These are phyloP conservation scores for Haematococcus lacustris DNA, from an alignment of 139 green algal species.

Conservation along the genomic window DNA sequence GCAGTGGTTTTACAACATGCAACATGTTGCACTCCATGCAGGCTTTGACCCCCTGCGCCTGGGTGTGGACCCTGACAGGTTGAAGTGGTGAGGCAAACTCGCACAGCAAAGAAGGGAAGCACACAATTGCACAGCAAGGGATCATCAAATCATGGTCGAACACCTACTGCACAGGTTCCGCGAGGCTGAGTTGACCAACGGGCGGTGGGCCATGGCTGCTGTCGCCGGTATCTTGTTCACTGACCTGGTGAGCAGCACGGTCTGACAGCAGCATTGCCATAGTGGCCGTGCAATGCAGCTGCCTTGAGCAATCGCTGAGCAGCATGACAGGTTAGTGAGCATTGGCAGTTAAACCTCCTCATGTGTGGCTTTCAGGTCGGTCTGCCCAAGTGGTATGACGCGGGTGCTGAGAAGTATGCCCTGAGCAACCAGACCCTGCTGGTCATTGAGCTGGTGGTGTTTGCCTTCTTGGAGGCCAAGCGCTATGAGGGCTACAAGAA, in stretches of 20 bases:
- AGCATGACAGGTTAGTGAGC: no score
- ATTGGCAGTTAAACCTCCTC: no score
- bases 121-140: no score
- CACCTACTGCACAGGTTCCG: no score
- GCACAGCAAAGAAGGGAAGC: no score
- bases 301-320: no score
- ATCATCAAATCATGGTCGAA: no score
- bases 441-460: slow-evolving; percentile 62
- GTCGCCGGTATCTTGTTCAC: slow-evolving; percentile 80
- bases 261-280: no score
- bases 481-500: slow-evolving; percentile 82
- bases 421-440: slow-evolving; percentile 56
- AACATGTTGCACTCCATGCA: neutral
- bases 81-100: no score
- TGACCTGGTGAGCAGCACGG: slow-evolving; percentile 36
- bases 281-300: no score
- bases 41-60: slow-evolving; percentile 52
- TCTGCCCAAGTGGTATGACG: slow-evolving; percentile 69
- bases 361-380: slow-evolving; percentile 46
- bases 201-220: slow-evolving; percentile 82
- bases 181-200: slow-evolving; percentile 84
- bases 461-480: slow-evolving; percentile 82
- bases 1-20: neutral
- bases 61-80: slow-evolving; percentile 39
- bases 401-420: slow-evolving; percentile 61